Base-by-base conservation (phyloP, 2,329 filamentous ascomycete genomes). In the Colletotrichum tropicale region DNA sequence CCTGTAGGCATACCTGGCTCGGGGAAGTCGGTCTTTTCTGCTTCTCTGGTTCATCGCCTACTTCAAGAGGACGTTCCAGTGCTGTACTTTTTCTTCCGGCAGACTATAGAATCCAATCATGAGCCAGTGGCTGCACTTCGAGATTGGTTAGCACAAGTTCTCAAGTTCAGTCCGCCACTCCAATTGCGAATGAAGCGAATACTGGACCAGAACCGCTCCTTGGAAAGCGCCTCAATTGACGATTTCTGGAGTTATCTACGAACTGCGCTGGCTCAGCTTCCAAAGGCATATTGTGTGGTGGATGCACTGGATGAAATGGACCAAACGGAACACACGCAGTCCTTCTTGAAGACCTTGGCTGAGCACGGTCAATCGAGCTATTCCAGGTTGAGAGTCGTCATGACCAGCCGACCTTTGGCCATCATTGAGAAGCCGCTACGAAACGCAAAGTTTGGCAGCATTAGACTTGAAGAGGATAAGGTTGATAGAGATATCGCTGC, bases 221-320 rank as follows among this genome's bases (percentile, higher is more conserved):
- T 79, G 8, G 73, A 78, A 8, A 80, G 70, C 34, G 28, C 80
- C 8, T 74, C 78, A 1, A 74, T 77, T 9, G 74, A 77, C 1
- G 80, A 80, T 15, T 75, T 87, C 6, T 85, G 83, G 83, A 75
- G 78, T 6, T 66, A 81, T 38, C 75, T 86, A 6, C 70, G 78
- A 8, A 76, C 77, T 32, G 80, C 81, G 0, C 66, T 84, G 10
- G 61, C 61, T 3, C 43, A 62, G 7, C 75, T 81, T 24, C 78
- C 34, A 4, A 79, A 70, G 5, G 84, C 82, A 0, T 88, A 85
- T 66, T 85, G 83, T 38, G 80, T 89, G 3, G 81, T 81, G 0
- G 87, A 88, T 75, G 87, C 86, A 0, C 80, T 89, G 4, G 88
- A 89, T 74, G 87, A 89, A 78, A 88, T 89, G 83, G 84, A 87